Evolutionary conservation across 768 basidiomycete species (phyloP), one percentile per base, ranked within the genome.

Genomic region (Phylloporus sp.): DNA sequence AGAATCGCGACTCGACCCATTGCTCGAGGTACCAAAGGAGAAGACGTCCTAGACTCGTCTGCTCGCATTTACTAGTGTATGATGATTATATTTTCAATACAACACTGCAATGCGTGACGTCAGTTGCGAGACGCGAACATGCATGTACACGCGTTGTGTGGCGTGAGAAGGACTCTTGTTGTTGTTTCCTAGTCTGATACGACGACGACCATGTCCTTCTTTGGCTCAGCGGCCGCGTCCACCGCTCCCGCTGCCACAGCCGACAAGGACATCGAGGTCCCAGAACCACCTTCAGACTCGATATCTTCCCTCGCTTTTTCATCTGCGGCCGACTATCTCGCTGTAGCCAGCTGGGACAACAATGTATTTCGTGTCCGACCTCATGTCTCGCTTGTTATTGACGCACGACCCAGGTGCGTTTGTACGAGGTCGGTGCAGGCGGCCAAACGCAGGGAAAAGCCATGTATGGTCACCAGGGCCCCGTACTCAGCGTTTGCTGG

Each of bases 271-370:
- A 71, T 90, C 46, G 90, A 92, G 56, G 79, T 95, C 38, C 63
- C 74, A 6, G 84, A 92, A 48, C 85, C 89, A 0, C 91, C 91
- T 4, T 63, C 79, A 9, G 95, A 97, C 63, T 90, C 90, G 11
- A 88, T 95, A 50, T 94, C 91, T 3, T 79, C 82, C 3, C 66
- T 97, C 41, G 69, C 86, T 1, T 97, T 94, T 70, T 92, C 89
- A 0, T 79, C 86, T 6, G 83, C 80, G 15, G 86, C 86, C 9
- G 90, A 95, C 61, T 88, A 90, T 61, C 77, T 98, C 21, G 92
- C 94, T 9, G 93, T 94, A 11, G 92, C 82, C 44, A 87, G 85
- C 56, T 98, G 95, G 95, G 88, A 90, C 61, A 93, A 91, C 62
- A 89, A 89, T 67, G 93, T 92, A 55, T 34, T 15, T 44, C 36